Conservation (phyloP, 139 green algal genomes). For the Tetradesmus lagerheimii region DNA sequence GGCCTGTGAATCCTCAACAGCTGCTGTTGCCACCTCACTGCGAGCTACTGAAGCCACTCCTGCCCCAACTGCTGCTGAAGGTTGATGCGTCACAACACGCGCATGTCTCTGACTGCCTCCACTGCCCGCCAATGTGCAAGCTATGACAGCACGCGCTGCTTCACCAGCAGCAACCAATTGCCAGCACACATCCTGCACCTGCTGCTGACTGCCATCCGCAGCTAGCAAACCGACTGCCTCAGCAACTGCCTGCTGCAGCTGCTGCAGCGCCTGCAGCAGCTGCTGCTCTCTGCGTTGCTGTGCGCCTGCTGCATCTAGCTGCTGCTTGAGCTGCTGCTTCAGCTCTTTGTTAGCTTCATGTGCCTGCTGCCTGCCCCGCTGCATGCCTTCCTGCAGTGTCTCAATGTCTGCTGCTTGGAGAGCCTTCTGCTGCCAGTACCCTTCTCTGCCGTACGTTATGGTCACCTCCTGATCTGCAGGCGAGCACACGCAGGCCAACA, state of each 20-base stretch:
- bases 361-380: background rate
- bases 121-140: background rate
- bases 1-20: background rate
- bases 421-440: background rate
- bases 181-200: background rate
- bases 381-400: background rate
- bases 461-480: background rate
- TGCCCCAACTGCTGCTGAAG: background rate
- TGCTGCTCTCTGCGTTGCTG: background rate
- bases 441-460: background rate
- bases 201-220: background rate
- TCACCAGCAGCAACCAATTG: background rate
- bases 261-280: background rate
- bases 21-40: background rate
- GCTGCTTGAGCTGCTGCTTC: constrained; percentile 9
- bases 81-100: too few species aligned
- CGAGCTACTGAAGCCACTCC: background rate
- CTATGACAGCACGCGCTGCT: background rate
- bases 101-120: too few species aligned
- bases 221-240: background rate
- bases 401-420: background rate
- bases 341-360: background rate
- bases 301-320: background rate
- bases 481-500: too few species aligned
- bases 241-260: background rate